Evolutionary conservation across 345 rosid species (phyloP).

Genomic region (Eucalyptus coolabah): DNA sequence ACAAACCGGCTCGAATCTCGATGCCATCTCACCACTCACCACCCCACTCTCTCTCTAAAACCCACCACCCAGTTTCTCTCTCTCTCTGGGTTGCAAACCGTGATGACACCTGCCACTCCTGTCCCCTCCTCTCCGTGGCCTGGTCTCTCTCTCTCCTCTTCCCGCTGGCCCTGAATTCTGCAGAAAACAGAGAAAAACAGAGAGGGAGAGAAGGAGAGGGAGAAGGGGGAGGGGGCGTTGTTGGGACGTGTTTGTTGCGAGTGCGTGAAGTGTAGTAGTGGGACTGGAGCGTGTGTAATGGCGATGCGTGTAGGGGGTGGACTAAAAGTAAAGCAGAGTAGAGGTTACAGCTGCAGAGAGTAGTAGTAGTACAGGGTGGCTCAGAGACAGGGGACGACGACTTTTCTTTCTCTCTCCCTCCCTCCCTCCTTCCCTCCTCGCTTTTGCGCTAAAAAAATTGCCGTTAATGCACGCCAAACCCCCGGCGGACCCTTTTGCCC

Average conservation of each 20-base stretch:
- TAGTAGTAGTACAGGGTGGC: slow-evolving; percentile 5
- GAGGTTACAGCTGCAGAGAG: not conserved
- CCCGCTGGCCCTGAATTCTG: not conserved
- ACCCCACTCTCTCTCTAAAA: not conserved
- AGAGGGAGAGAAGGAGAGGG: not conserved
- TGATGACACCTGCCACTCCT: not conserved
- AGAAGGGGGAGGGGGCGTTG: not conserved
- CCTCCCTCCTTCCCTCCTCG: not conserved
- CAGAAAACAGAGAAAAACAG: not conserved
- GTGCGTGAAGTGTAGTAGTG: not conserved
- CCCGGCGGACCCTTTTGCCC: slow-evolving; percentile 7
- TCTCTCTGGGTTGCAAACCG: not conserved
- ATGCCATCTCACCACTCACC: not conserved
- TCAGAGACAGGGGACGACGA: not conserved
- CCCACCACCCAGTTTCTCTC: not conserved
- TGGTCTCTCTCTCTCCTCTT: not conserved
- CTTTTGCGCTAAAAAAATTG: not conserved
- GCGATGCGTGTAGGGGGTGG: not conserved
- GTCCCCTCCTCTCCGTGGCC: not conserved
- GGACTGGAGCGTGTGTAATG: not conserved
- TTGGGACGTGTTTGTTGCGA: not conserved
- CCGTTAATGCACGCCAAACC: slow-evolving; percentile 33
- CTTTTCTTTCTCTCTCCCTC: not conserved
- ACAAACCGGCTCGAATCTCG: slow-evolving; percentile 33
- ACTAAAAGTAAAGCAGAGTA: not conserved